phyloP scores from a whole-genome alignment of 2,329 filamentous ascomycete species.

The Cladosporium phlei region DNA sequence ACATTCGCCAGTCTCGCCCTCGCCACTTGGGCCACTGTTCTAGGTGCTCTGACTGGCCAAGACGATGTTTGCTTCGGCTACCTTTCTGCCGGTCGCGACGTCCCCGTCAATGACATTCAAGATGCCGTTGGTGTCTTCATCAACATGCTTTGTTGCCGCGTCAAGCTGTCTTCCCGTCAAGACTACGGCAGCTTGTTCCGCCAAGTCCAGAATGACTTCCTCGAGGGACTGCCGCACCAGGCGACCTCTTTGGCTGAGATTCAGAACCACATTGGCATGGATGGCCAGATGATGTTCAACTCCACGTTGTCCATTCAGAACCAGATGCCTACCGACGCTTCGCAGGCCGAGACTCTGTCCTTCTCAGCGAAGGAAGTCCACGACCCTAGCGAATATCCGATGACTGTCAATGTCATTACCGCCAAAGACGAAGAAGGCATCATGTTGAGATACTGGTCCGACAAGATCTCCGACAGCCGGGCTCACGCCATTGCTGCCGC shows the following conservation, averaged over 20 bases:
- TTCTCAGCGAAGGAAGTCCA: constrained; percentile 11
- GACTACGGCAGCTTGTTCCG: constrained; percentile 12
- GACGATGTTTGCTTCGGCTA: constrained; percentile 36
- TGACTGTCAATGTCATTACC: constrained; percentile 11
- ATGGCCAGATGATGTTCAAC: constrained; percentile 32
- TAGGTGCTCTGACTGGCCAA: constrained; percentile 2
- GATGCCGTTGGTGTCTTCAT: constrained; percentile 15
- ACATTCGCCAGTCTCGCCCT: constrained; percentile 10
- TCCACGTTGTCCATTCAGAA: constrained; percentile 44
- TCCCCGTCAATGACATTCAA: constrained; percentile 12
- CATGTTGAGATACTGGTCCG: constrained; percentile 12
- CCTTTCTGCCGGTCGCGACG: constrained; percentile 33
- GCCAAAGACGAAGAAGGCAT: constrained; percentile 9
- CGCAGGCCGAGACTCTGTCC: constrained; percentile 2
- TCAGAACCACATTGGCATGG: constrained; percentile 64
- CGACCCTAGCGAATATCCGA: constrained; percentile 11
- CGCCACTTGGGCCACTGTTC: constrained; percentile 10
- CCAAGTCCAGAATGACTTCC: constrained; percentile 10
- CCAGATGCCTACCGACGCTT: constrained; percentile 5
- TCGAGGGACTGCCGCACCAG: constrained; percentile 13
- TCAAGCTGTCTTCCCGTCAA: constrained; percentile 12
- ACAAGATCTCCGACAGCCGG: constrained; percentile 11
- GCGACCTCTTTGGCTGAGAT: constrained; percentile 48
- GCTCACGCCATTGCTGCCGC: constrained; percentile 10
- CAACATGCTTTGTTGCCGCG: constrained; percentile 14